Percentiles rank a stretch among this genome's conserved stretches.
phyloP scores from a whole-genome alignment of 352 stramenopile species.

The Globisporangium heterothallicum region DNA sequence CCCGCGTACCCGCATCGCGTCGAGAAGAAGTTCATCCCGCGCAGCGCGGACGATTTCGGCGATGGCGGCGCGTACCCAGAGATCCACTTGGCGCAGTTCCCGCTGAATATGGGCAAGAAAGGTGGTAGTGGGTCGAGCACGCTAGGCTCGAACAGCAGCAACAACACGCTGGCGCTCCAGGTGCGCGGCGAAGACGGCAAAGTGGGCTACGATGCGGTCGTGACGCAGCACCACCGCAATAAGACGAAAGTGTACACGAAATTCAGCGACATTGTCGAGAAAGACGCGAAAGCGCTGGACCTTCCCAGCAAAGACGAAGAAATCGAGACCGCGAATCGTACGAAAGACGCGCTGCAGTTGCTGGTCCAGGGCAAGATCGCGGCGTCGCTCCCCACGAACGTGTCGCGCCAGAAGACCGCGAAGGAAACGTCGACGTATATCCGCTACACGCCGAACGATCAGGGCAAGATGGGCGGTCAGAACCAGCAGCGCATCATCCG shows the following conservation, averaged over 20 bases:
- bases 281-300: constrained; percentile 63
- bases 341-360: constrained; percentile 82
- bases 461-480: constrained; percentile 47
- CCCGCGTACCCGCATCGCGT: constrained; percentile 61
- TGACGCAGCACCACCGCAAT: constrained; percentile 94
- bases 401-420: constrained; percentile 88
- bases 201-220: constrained; percentile 94
- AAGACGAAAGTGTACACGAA: constrained; percentile 94
- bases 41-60: constrained; percentile 88
- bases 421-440: constrained; percentile 83
- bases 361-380: constrained; percentile 91
- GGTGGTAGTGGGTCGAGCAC: constrained; percentile 33
- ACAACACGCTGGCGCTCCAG: constrained; percentile 86
- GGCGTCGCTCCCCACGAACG: constrained; percentile 63
- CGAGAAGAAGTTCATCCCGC: constrained; percentile 54
- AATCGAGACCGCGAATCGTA: constrained; percentile 60
- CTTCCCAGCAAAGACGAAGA: constrained; percentile 60
- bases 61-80: constrained; percentile 98
- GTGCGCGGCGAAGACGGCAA: constrained; percentile 88
- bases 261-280: constrained; percentile 91
- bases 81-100: constrained; percentile 98
- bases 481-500: constrained; percentile 95
- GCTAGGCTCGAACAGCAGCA: constrained; percentile 2
- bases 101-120: constrained; percentile 92
- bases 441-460: constrained; percentile 81